phyloP scores from a whole-genome alignment of 306 rosid genomes.

The Malus sieversii region DNA sequence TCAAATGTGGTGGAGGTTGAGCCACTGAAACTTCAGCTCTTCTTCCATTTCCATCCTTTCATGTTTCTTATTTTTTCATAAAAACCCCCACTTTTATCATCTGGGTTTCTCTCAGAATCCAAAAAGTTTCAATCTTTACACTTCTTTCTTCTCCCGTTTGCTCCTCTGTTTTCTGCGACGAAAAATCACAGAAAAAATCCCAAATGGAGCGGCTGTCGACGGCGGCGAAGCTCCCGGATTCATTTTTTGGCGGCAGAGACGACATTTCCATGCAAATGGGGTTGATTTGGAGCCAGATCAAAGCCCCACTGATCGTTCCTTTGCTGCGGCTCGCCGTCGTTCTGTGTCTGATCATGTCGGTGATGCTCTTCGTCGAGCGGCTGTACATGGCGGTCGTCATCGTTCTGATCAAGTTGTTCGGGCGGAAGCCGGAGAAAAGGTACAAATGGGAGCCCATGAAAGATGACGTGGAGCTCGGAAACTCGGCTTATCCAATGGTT shows the following conservation, averaged over 20 bases:
- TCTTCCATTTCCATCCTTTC: conserved; percentile 21
- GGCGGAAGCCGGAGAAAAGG: conserved; percentile 61
- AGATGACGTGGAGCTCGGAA: conserved; percentile 71
- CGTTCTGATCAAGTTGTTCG: conserved; percentile 39
- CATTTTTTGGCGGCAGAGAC: conserved; percentile 39
- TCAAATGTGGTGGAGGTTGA: conserved; percentile 17
- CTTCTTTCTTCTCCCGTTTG: background rate
- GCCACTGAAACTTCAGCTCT: conserved; percentile 31
- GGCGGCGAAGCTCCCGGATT: conserved; percentile 31
- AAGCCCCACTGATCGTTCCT: conserved; percentile 65
- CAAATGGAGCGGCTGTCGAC: conserved; percentile 57
- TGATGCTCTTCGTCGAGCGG: conserved; percentile 67
- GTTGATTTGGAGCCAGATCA: conserved; percentile 47
- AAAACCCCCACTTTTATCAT: conserved; percentile 3
- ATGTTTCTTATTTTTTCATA: conserved; percentile 18
- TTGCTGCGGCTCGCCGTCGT: conserved; percentile 39
- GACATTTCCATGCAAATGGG: conserved; percentile 42
- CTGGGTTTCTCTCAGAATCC: background rate
- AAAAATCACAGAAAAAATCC: background rate
- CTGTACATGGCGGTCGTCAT: conserved; percentile 66
- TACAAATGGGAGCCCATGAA: conserved; percentile 74
- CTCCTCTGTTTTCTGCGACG: background rate
- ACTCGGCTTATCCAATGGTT: conserved; percentile 63
- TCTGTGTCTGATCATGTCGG: conserved; percentile 56
- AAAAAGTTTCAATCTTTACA: background rate